A percentile compares a stretch with the other conserved stretches of the same genome.
Conservation (phyloP, 495 filamentous ascomycete species). For the Cairneyella variabilis region DNA sequence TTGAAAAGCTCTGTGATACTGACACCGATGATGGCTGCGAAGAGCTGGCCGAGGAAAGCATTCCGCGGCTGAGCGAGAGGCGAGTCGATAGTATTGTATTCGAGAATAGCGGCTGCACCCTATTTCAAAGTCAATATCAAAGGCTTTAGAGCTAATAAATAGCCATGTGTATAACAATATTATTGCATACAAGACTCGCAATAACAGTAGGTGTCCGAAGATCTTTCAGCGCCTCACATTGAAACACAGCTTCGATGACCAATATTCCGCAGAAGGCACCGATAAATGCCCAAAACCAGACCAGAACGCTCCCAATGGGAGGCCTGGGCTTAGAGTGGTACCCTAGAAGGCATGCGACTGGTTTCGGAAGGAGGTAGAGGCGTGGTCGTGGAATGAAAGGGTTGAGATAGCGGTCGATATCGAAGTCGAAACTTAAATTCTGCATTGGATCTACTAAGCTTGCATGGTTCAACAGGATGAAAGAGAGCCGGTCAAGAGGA, state of each 20-base stretch:
- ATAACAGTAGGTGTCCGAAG: conserved; percentile 45
- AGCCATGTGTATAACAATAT: too few species aligned
- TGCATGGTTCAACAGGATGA: not conserved
- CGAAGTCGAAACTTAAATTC: conserved; percentile 40
- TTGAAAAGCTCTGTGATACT: conserved; percentile 69
- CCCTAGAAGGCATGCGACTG: conserved; percentile 49
- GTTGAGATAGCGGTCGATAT: conserved; percentile 64
- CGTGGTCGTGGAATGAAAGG: conserved; percentile 51
- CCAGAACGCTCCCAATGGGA: conserved; percentile 44
- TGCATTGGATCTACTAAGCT: not conserved
- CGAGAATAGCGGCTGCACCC: conserved; percentile 76
- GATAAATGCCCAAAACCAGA: conserved; percentile 48
- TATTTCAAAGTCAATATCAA: conserved; percentile 23
- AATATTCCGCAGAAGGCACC: conserved; percentile 49
- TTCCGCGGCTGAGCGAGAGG: conserved; percentile 84
- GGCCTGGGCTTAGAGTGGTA: conserved; percentile 32
- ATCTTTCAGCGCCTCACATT: conserved; percentile 32
- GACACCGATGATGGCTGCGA: conserved; percentile 65
- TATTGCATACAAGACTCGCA: conserved; percentile 47
- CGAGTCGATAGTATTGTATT: conserved; percentile 72
- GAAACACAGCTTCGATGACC: conserved; percentile 41
- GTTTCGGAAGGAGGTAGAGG: conserved; percentile 40
- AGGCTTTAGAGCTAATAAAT: not conserved
- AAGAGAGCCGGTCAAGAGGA: not conserved
- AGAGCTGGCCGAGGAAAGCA: conserved; percentile 64